A percentile compares a stretch with the other conserved stretches of the same genome.
These are phyloP conservation scores for Lindgomyces ingoldianus DNA, from an alignment of 495 filamentous ascomycete species.

Conservation along the genomic window DNA sequence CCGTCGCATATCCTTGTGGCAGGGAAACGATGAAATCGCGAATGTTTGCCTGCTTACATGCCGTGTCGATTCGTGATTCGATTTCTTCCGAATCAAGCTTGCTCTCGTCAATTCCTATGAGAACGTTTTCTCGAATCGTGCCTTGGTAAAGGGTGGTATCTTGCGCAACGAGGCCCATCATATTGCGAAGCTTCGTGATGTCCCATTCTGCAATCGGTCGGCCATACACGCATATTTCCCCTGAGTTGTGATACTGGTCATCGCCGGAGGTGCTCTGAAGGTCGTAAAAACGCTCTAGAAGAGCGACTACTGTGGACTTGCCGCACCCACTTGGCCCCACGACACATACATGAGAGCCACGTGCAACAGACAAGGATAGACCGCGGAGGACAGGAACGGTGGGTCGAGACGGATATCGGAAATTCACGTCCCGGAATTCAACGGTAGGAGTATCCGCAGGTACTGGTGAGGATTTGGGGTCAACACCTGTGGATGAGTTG, in stretches of 20 bases:
- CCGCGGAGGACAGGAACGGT: slow-evolving; percentile 24
- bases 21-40: slow-evolving; percentile 70
- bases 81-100: slow-evolving; percentile 59
- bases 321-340: slow-evolving; percentile 40
- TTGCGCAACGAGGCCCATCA: slow-evolving; percentile 77
- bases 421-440: slow-evolving; percentile 36
- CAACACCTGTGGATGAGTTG: slow-evolving; percentile 68
- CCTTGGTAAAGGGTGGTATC: slow-evolving; percentile 86
- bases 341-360: slow-evolving; percentile 36
- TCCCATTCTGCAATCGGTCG: slow-evolving; percentile 16
- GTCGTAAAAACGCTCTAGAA: slow-evolving; percentile 42
- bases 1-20: slow-evolving; percentile 44
- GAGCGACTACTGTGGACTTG: slow-evolving; percentile 36
- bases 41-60: slow-evolving; percentile 85
- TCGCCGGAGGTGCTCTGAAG: slow-evolving; percentile 50
- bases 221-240: slow-evolving; percentile 32
- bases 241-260: slow-evolving; percentile 5
- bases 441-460: slow-evolving; percentile 49
- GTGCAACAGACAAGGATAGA: slow-evolving; percentile 28
- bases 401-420: slow-evolving; percentile 33
- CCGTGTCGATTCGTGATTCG: slow-evolving; percentile 61
- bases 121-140: slow-evolving; percentile 72
- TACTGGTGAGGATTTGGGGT: slow-evolving; percentile 72
- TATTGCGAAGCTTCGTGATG: slow-evolving; percentile 58
- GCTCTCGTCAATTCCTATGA: slow-evolving; percentile 61